A percentile compares a stretch with the other conserved stretches of the same genome.
These are phyloP conservation scores for Solanum acaule DNA, from an alignment of 257 asterid genomes.

Conservation along the genomic window DNA sequence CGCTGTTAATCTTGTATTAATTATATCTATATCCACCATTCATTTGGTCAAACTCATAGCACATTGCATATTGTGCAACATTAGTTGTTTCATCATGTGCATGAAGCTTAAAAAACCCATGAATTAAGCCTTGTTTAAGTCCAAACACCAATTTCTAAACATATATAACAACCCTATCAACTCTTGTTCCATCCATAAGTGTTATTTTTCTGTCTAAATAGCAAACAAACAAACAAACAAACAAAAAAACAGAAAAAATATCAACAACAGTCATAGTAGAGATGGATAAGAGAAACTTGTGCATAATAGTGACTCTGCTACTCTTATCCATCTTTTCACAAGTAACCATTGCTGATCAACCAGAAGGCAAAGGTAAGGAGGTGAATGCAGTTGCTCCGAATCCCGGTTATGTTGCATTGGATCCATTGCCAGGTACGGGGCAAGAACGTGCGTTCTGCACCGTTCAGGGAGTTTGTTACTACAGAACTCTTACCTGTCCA, in stretches of 20 bases:
- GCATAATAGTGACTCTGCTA: constrained; percentile 15
- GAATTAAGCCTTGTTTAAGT: constrained; percentile 23
- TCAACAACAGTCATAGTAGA: background rate
- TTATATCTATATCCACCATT: background rate
- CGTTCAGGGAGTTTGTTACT: constrained; percentile 30
- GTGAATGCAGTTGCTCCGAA: constrained; percentile 19
- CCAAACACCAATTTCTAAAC: background rate
- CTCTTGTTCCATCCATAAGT: background rate
- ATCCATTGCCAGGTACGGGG: constrained; percentile 23
- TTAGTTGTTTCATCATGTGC: background rate
- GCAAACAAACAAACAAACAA: background rate
- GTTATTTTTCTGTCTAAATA: background rate
- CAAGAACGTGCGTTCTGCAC: constrained; percentile 40
- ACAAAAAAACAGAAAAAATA: background rate
- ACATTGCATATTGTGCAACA: background rate
- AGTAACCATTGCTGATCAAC: constrained; percentile 22
- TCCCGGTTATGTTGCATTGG: constrained; percentile 23
- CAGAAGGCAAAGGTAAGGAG: constrained; percentile 19
- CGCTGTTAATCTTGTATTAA: background rate
- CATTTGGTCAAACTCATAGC: background rate
- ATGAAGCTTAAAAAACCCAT: constrained; percentile 9
- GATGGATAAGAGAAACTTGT: constrained; percentile 35
- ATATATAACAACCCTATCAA: constrained; percentile 1
- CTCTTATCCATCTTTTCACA: constrained; percentile 31
- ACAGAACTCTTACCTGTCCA: constrained; percentile 45